phyloP scores from a whole-genome alignment of 805 yeast genomes.

The Candida taoyuanica region DNA sequence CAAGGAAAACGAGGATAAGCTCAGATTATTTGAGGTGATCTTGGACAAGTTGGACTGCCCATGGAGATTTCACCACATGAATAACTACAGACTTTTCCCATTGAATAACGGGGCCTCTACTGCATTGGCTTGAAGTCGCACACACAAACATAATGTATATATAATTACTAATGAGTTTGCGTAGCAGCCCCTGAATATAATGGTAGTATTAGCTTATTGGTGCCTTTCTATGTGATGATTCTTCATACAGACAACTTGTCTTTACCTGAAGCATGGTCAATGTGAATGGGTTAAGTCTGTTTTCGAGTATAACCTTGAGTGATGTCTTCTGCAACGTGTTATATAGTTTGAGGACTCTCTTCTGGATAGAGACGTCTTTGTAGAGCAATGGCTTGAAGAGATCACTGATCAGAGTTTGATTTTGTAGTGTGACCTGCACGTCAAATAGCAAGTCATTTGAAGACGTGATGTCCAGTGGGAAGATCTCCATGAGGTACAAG shows the following conservation, averaged over 20 bases:
- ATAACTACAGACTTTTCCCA: slow-evolving; percentile 27
- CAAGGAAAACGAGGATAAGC: slow-evolving; percentile 25
- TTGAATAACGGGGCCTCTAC: slow-evolving; percentile 5
- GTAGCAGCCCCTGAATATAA: no score
- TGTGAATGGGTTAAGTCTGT: slow-evolving; percentile 18
- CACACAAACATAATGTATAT: not conserved
- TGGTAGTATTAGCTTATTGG: no score
- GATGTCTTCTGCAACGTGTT: slow-evolving; percentile 9
- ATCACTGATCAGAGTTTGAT: slow-evolving; percentile 7
- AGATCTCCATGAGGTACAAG: slow-evolving; percentile 22
- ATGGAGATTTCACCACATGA: slow-evolving; percentile 49
- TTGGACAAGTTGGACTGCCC: slow-evolving; percentile 62
- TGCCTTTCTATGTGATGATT: no score
- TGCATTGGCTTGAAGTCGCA: slow-evolving; percentile 1
- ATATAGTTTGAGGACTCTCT: slow-evolving; percentile 9
- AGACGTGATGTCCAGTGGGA: slow-evolving; percentile 11
- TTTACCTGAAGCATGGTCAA: no score
- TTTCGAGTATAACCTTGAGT: slow-evolving; percentile 14
- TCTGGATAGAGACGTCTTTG: slow-evolving; percentile 11
- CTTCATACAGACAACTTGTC: no score
- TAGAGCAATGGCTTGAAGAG: slow-evolving; percentile 20
- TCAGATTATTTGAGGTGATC: slow-evolving; percentile 55
- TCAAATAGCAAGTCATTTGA: slow-evolving; percentile 19
- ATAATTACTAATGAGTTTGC: not conserved
- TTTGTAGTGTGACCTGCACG: slow-evolving; percentile 4